phyloP scores from a whole-genome alignment of 306 rosid species.

The Cotoneaster glaucophyllus region DNA sequence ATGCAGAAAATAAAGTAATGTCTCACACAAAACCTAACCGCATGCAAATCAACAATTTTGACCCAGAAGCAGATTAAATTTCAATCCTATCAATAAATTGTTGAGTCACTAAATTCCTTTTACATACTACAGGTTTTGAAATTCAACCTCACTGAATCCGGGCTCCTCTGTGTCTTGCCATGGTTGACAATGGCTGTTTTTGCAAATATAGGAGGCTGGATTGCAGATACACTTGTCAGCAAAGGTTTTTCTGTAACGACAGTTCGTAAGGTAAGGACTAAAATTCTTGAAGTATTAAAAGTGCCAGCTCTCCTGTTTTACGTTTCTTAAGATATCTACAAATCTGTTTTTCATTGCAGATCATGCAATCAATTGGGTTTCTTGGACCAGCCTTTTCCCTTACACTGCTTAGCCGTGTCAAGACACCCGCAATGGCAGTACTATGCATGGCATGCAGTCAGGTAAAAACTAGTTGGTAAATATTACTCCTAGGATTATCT shows the following conservation, averaged over 20 bases:
- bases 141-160: constrained; percentile 96
- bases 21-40: neutral
- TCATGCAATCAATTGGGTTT: constrained; percentile 92
- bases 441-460: constrained; percentile 96
- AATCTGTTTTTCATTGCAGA: constrained; percentile 42
- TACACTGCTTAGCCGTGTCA: constrained; percentile 71
- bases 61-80: neutral
- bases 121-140: constrained; percentile 69
- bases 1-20: neutral
- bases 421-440: constrained; percentile 82
- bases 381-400: constrained; percentile 92
- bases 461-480: constrained; percentile 39
- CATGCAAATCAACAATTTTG: neutral
- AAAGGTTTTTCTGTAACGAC: constrained; percentile 77
- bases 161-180: constrained; percentile 89
- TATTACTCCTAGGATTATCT: neutral
- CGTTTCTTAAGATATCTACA: neutral
- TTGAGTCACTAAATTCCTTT: constrained; percentile 6
- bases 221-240: constrained; percentile 94
- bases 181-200: constrained; percentile 97
- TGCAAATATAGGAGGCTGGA: constrained; percentile 98
- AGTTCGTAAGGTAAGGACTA: constrained; percentile 75
- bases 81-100: neutral
- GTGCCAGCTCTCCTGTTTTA: neutral
- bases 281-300: neutral